Evolutionary conservation across 352 stramenopile genomes (phyloP), one percentile per base, ranked within the genome.

Genomic region (Globisporangium solare): DNA sequence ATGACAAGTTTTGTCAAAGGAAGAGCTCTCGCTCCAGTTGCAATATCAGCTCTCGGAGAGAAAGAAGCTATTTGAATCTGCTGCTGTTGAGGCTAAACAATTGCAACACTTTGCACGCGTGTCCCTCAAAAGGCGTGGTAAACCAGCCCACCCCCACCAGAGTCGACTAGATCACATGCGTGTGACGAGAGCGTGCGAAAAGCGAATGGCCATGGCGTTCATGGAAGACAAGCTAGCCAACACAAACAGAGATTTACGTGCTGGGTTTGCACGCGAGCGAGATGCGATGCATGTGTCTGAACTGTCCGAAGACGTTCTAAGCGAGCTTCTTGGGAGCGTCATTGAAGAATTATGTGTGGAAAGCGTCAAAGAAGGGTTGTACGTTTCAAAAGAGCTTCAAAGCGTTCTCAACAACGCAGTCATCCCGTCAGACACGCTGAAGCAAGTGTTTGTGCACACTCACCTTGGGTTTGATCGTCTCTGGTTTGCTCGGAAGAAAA

Each of bases 151-250:
- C 1, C 10, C 41, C n/a, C 41, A 54, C 2, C 54, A 73, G 1
- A 73, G 67, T 61, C 61, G 58, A 17, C 22, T 93, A 0, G 79
- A 85, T n/a, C 51, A 77, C 1, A 63, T 83, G 21, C 68, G 79
- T 13, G 67, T 89, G 7, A 48, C 76, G 15, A 59, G 80, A 32
- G 79, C 79, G 14, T 68, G 65, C 51, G 75, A 88, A 58, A 93
- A 91, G 54, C 78, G 80, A 0, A 55, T 88, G 2, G 67, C 76
- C 0, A 90, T 92, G 79, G 60, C 66, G 27, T 56, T 59, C 0
- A 69, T 89, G 7, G 83, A 92, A 41, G 56, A 77, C 6, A 54
- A 42, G 5, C 58, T 90, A 10, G 32, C 83, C 1, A 35, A 41
- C 0, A 74, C 69, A 21, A 69, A 89, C 31, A 41, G 10, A 18